Base-by-base conservation (phyloP, 345 rosid species). In the Kernera saxatilis region DNA sequence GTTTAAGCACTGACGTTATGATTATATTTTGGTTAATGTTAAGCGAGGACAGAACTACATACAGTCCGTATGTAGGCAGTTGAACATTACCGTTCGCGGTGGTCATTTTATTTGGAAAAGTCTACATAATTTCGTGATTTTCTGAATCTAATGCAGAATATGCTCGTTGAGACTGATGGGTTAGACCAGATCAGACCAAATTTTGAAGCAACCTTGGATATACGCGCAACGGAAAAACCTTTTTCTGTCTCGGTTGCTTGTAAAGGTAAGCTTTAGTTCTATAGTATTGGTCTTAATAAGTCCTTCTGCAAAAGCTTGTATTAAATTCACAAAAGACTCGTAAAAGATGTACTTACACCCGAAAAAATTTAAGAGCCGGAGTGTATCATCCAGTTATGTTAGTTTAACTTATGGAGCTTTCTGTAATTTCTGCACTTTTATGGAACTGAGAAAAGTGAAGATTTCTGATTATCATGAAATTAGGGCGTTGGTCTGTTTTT, bases 131-230 rank as follows among this genome's bases (percentile, higher is more conserved):
- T 33, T 55, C 5, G n/a, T 46, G 37, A 59, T 51, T 39, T 40
- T 33, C 9, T 49, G 53, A 29, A 58, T 40, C 51, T 71, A 52
- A 33, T 79, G 58, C 75, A 87, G 89, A 75, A 80, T 51, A 6
- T 86, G 19, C 45, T 78, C 37, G 54, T 87, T 69, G 83, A 77
- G 81, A 75, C 78, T 43, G 23, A 33, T 48, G 57, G 22, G 36
- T 68, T 90, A 59, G 89, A 87, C 70, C 36, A 37, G 29, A 78
- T 86, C 45, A 76, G 80, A 32, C 91, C 87, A 54, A 30, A 19
- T 30, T 87, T 81, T 73, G 78, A 60, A 35, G 85, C 86, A 54
- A 79, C 71, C 45, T 65, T 86, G 73, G 64, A 75, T 77, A 72
- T 90, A 81, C 73, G 66, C 52, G 22, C 74, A 4, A 44, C 8